Evolutionary conservation across 2,329 filamentous ascomycete genomes (phyloP).

Genomic region (Rachicladosporium sp.): DNA sequence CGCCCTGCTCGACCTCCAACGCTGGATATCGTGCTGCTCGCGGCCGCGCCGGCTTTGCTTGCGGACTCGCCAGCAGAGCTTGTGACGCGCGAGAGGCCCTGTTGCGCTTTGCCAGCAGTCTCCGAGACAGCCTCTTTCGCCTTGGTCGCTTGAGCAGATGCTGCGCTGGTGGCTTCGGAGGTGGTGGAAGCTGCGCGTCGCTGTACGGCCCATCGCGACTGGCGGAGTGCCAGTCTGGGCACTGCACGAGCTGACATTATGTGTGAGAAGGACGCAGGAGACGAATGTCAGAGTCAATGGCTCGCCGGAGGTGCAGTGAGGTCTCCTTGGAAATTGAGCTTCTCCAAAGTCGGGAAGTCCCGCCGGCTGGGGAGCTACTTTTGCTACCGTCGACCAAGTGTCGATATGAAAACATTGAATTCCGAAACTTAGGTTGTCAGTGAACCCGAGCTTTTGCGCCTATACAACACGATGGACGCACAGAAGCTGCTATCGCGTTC

Average conservation of each 20-base stretch:
- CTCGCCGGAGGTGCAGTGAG: conserved; percentile 2
- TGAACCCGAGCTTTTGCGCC: too few relatives aligned
- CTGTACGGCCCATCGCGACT: conserved; percentile 30
- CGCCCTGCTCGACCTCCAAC: conserved; percentile 74
- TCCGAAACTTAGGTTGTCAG: too few relatives aligned
- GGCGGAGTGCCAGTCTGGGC: conserved; percentile 34
- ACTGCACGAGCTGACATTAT: conserved; percentile 37
- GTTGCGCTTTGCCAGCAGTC: conserved; percentile 51
- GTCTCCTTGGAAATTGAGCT: conserved; percentile 8
- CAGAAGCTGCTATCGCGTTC: conserved; percentile 61
- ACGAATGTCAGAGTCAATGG: conserved; percentile 11
- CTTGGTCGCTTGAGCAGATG: conserved; percentile 21
- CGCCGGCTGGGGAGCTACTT: conserved; percentile 1
- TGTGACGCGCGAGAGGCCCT: conserved; percentile 72
- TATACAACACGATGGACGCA: conserved; percentile 48
- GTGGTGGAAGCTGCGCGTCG: conserved; percentile 39
- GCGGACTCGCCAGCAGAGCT: conserved; percentile 70
- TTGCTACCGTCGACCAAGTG: neutral
- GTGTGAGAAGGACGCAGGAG: conserved; percentile 6
- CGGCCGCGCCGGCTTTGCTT: conserved; percentile 56
- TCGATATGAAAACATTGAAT: too few relatives aligned
- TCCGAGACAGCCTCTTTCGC: conserved; percentile 33
- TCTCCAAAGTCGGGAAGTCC: conserved; percentile 1
- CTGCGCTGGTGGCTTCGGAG: conserved; percentile 31
- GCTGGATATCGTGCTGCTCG: conserved; percentile 55